These are phyloP conservation scores for Amanita exitialis DNA, from an alignment of 768 basidiomycete genomes.

Conservation along the genomic window DNA sequence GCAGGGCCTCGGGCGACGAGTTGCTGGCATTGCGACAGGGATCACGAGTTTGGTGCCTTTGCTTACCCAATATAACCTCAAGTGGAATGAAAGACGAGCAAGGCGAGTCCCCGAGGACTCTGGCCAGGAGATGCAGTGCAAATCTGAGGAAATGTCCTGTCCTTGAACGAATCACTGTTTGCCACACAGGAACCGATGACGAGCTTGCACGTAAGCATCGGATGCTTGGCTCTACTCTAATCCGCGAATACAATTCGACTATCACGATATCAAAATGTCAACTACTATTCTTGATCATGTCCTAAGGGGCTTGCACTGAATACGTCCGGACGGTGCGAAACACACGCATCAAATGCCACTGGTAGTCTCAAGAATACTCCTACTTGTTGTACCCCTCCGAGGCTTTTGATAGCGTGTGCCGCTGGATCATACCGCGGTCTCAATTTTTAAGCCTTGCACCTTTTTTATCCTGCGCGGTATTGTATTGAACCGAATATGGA, in stretches of 20 bases:
- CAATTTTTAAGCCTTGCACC: neutral
- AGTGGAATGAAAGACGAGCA: too few relatives aligned
- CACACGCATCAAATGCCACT: neutral
- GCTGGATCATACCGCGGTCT: neutral
- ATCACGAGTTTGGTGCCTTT: too few relatives aligned
- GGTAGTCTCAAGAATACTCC: neutral
- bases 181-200: neutral
- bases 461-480: neutral
- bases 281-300: neutral
- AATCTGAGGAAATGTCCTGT: too few relatives aligned
- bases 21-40: neutral
- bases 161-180: neutral
- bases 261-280: too few relatives aligned
- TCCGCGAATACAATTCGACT: neutral
- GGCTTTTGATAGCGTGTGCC: neutral
- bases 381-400: neutral
- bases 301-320: neutral
- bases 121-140: neutral
- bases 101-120: neutral
- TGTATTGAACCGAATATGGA: neutral
- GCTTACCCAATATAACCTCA: too few relatives aligned
- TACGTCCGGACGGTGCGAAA: neutral
- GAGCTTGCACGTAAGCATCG: neutral
- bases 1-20: neutral
- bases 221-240: neutral